A percentile compares a stretch with the other conserved stretches of the same genome.
phyloP scores from a whole-genome alignment of 805 yeast species.

The Wickerhamiella kazuoi region DNA sequence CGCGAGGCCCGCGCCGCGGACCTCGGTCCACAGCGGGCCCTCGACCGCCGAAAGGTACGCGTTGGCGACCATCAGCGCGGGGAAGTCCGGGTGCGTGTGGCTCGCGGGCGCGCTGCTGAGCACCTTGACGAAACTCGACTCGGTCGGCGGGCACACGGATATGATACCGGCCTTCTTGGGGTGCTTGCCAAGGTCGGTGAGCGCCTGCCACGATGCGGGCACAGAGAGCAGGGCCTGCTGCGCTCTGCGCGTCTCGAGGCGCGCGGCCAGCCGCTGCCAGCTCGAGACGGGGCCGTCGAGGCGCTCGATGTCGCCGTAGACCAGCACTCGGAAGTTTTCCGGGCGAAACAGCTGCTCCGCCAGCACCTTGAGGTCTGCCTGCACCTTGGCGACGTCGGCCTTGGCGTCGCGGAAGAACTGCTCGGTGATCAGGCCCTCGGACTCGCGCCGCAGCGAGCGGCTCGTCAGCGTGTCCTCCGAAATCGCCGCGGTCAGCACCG shows the following conservation, averaged over 20 bases:
- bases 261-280: constrained; percentile 29
- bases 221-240: constrained; percentile 13
- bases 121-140: constrained; percentile 51
- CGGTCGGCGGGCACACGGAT: constrained; percentile 66
- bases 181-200: constrained; percentile 36
- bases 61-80: constrained; percentile 52
- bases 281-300: constrained; percentile 38
- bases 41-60: constrained; percentile 73
- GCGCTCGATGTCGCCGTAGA: constrained; percentile 48
- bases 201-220: constrained; percentile 30
- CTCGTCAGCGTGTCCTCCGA: constrained; percentile 34
- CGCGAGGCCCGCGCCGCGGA: constrained; percentile 86
- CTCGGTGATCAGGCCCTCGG: constrained; percentile 51
- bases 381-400: constrained; percentile 27
- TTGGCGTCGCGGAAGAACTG: constrained; percentile 36
- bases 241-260: neutral
- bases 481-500: constrained; percentile 49
- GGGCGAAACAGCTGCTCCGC: constrained; percentile 35
- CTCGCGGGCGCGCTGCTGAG: constrained; percentile 42
- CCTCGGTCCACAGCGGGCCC: constrained; percentile 94
- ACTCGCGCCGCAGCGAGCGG: constrained; percentile 48
- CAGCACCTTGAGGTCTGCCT: constrained; percentile 33
- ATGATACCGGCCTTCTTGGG: constrained; percentile 42
- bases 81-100: constrained; percentile 40
- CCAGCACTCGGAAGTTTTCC: constrained; percentile 45